Conservation (phyloP, 225 moss, liverwort and hornwort genomes). For the Pseudoscleropodium purum region DNA sequence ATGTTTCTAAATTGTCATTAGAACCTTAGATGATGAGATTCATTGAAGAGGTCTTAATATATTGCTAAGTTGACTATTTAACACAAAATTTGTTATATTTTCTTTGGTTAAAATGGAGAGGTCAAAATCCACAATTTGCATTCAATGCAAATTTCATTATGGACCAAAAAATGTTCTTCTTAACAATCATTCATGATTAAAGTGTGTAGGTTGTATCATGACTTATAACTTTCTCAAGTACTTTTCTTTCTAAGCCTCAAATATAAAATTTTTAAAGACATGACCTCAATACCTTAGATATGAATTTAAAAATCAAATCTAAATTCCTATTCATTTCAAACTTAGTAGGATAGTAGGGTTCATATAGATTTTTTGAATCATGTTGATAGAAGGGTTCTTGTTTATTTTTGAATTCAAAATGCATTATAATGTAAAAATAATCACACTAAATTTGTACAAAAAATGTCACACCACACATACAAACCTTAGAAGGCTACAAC, state of each 20-base stretch:
- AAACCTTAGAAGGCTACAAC: accelerated
- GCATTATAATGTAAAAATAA: not conserved
- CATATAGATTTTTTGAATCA: not conserved
- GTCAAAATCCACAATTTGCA: not conserved
- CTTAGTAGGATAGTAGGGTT: not conserved
- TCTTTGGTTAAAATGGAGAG: not conserved
- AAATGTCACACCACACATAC: not conserved
- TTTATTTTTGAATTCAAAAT: not conserved
- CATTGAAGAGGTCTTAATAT: not conserved
- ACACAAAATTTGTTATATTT: not conserved
- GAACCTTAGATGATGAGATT: not conserved
- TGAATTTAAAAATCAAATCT: not conserved
- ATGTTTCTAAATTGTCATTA: not conserved
- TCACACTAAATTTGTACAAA: not conserved
- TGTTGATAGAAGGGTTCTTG: not conserved
- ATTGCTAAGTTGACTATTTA: not conserved
- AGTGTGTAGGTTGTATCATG: not conserved
- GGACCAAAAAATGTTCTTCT: not conserved
- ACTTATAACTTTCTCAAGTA: not conserved
- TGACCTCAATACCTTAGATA: not conserved
- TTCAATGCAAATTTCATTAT: not conserved
- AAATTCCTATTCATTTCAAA: not conserved
- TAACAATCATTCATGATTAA: not conserved
- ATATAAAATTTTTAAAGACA: not conserved
- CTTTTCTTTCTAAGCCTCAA: not conserved